A percentile compares a stretch with the other conserved stretches of the same genome.
phyloP scores from a whole-genome alignment of 1,284 basidiomycete genomes.

The Porphyrellus sp. region DNA sequence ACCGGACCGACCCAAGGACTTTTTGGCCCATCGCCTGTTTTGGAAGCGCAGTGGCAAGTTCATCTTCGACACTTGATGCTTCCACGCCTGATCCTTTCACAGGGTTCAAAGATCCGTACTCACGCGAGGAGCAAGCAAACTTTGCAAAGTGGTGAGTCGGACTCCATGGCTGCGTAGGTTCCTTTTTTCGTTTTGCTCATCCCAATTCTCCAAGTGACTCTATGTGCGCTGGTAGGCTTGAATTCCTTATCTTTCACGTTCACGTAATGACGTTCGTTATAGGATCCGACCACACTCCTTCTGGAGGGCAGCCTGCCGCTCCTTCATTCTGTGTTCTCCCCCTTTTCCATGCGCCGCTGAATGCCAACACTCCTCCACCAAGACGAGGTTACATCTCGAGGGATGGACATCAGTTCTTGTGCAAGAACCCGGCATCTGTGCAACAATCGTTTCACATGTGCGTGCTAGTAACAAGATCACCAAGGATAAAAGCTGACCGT shows the following conservation, averaged over 20 bases:
- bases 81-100: not conserved
- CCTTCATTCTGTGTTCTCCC: conserved; percentile 54
- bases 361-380: conserved; percentile 25
- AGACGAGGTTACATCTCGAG: conserved; percentile 50
- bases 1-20: conserved; percentile 48
- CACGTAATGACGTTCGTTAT: not conserved
- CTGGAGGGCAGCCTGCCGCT: conserved; percentile 33
- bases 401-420: conserved; percentile 47
- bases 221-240: conserved; percentile 46
- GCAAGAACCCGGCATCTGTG: conserved; percentile 48
- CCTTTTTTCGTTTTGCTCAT: not conserved
- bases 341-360: conserved; percentile 49
- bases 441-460: conserved; percentile 61
- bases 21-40: conserved; percentile 49
- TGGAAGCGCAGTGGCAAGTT: conserved; percentile 53
- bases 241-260: not conserved
- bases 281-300: conserved; percentile 5
- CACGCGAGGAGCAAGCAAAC: conserved; percentile 46
- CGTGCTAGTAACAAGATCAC: conserved; percentile 19
- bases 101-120: conserved; percentile 49
- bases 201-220: conserved; percentile 28
- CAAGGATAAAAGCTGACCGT: not conserved
- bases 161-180: not conserved
- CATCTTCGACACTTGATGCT: conserved; percentile 12
- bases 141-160: conserved; percentile 52